These are phyloP conservation scores for Paxillus involutus DNA, from an alignment of 768 basidiomycete genomes.

Conservation along the genomic window DNA sequence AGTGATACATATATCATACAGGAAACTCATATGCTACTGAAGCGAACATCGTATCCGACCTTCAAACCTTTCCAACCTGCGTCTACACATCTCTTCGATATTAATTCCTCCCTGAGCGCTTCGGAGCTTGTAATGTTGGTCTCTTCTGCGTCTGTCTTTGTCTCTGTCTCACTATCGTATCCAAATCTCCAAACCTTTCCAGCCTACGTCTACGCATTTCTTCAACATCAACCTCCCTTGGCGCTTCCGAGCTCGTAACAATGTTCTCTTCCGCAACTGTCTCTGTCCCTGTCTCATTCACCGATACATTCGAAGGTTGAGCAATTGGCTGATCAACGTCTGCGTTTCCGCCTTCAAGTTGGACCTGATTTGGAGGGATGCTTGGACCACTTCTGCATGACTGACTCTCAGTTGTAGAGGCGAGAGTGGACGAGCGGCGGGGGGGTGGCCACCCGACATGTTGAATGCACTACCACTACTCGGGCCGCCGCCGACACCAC, in stretches of 20 bases:
- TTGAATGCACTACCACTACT: no score
- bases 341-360: slow-evolving; percentile 24
- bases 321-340: slow-evolving; percentile 16
- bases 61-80: slow-evolving; percentile 65
- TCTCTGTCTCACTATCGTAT: slow-evolving; percentile 1
- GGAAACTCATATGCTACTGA: neutral
- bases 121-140: slow-evolving; percentile 1
- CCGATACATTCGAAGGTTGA: slow-evolving; percentile 13
- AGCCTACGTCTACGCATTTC: slow-evolving; percentile 65
- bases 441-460: no score
- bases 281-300: slow-evolving; percentile 36
- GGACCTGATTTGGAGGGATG: slow-evolving; percentile 32
- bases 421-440: no score
- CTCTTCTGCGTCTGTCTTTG: slow-evolving; percentile 34
- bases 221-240: slow-evolving; percentile 51
- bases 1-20: no score
- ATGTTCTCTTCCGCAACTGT: slow-evolving; percentile 24
- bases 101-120: slow-evolving; percentile 36
- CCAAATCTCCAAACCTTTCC: slow-evolving; percentile 59
- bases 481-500: no score
- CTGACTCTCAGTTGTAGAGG: slow-evolving; percentile 18
- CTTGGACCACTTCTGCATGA: slow-evolving; percentile 5
- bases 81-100: slow-evolving; percentile 66
- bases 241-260: slow-evolving; percentile 4
- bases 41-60: slow-evolving; percentile 25